These are phyloP conservation scores for Xerophyta viscosa DNA, from an alignment of 106 monocot species.

Conservation along the genomic window DNA sequence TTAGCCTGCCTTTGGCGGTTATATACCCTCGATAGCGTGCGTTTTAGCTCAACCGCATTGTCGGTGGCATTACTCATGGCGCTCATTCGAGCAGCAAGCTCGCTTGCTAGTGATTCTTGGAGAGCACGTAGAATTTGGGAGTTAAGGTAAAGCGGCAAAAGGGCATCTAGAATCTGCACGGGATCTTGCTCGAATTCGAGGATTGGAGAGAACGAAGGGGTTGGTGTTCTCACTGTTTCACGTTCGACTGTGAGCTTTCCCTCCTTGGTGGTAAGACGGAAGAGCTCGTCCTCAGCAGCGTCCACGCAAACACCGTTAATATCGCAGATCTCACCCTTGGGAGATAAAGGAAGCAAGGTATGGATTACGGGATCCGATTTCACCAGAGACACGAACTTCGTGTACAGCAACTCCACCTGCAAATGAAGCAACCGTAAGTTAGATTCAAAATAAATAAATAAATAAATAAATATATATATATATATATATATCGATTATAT, in stretches of 20 bases:
- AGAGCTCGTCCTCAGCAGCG: conserved; percentile 92
- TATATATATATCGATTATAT: too few relatives aligned
- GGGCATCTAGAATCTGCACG: conserved; percentile 83
- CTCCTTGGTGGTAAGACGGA: conserved; percentile 86
- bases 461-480: too few relatives aligned
- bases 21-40: conserved; percentile 43
- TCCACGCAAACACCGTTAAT: conserved; percentile 88
- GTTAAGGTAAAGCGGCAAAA: conserved; percentile 90
- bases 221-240: conserved; percentile 52
- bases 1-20: conserved; percentile 84
- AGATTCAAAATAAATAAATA: background rate
- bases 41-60: conserved; percentile 68
- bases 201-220: conserved; percentile 66
- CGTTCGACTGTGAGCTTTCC: conserved; percentile 83
- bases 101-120: conserved; percentile 91
- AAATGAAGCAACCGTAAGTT: background rate
- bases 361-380: conserved; percentile 91
- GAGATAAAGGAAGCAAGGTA: conserved; percentile 86
- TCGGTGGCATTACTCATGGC: conserved; percentile 92
- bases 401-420: conserved; percentile 77
- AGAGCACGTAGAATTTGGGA: conserved; percentile 83
- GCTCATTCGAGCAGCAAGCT: conserved; percentile 87
- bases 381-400: conserved; percentile 87
- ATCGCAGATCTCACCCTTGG: conserved; percentile 91
- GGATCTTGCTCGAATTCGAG: conserved; percentile 96